Evolutionary conservation across 208 protist genomes (phyloP), one percentile per base, ranked within the genome.

Genomic region (Acanthamoeba culbertsoni): DNA sequence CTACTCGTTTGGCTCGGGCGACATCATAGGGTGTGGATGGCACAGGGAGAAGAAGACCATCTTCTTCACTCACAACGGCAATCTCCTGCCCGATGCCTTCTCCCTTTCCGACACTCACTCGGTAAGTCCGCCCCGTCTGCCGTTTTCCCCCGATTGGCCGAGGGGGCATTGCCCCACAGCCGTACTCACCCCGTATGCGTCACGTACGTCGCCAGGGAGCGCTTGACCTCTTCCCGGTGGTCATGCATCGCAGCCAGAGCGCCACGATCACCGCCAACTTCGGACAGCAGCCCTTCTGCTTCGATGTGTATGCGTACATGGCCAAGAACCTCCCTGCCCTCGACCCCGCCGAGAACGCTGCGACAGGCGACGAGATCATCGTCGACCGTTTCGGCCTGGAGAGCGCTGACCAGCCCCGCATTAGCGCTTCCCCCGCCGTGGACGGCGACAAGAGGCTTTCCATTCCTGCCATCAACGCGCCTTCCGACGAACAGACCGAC

Each of bases 11-110:
- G 86, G 86, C 40, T 71, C 63, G 1, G 59, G 86, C 23, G 86
- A 92, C 45, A 57, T 71, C 0, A 26, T 92, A 26, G 86, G 86
- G 12, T 92, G 86, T 37, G 86, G 86, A 14, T 92, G 86, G 86
- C 40, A 92, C 42, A 26, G 59, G 18, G 63, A 92, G 0, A 90
- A 92, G 43, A 12, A 26, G 0, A 46, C 86, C 43, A 92, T 92
- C 33, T 92, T 92, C 86, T 92, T 92, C 86, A 92, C 86, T 16
- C n/a, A 37, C 40, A 92, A 92, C 62, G 86, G 86, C 43, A 40
- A 3, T 7, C 26, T 77, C 12, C 35, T 92, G 0, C 28, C 4
- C 1, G 48, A 92, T n/a, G 86, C 86, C 2, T 90, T 90, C 82
- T n/a, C 42, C 10, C 31, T 90, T n/a, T n/a, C n/a, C 23, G 37